A percentile compares a stretch with the other conserved stretches of the same genome.
These are phyloP conservation scores for Metschnikowia henanensis DNA, from an alignment of 805 yeast genomes.

Conservation along the genomic window DNA sequence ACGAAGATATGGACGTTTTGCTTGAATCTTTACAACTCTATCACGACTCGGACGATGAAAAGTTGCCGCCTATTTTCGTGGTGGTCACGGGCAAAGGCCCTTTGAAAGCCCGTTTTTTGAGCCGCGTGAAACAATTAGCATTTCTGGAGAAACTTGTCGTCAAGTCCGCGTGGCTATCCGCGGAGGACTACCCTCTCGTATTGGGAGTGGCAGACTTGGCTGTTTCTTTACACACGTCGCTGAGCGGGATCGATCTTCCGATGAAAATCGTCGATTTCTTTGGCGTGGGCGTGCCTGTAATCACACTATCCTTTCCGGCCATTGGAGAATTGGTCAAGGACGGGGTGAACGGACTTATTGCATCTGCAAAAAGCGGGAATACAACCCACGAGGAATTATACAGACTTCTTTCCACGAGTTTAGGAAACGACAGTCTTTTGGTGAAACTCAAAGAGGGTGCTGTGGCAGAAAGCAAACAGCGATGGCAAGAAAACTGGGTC, in stretches of 20 bases:
- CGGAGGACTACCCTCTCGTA: constrained; percentile 77
- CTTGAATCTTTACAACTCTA: constrained; percentile 66
- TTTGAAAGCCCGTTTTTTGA: constrained; percentile 51
- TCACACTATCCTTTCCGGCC: constrained; percentile 75
- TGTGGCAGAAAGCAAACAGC: constrained; percentile 55
- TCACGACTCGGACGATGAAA: constrained; percentile 33
- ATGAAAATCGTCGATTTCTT: constrained; percentile 97
- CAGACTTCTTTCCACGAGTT: constrained; percentile 25
- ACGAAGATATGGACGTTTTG: constrained; percentile 78
- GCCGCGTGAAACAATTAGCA: constrained; percentile 42
- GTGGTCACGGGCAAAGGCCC: constrained; percentile 99
- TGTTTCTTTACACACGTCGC: constrained; percentile 84
- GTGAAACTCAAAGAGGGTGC: constrained; percentile 65
- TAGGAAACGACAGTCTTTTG: constrained; percentile 33
- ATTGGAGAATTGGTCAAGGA: constrained; percentile 73
- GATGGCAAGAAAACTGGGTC: constrained; percentile 82
- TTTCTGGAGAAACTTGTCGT: constrained; percentile 54
- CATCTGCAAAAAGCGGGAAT: not conserved
- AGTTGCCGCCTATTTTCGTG: constrained; percentile 52
- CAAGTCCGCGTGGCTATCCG: constrained; percentile 70
- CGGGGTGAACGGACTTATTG: constrained; percentile 63
- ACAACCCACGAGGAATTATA: constrained; percentile 24
- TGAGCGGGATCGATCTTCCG: constrained; percentile 93
- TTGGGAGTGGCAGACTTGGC: constrained; percentile 83
- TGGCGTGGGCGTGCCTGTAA: constrained; percentile 93